Evolutionary conservation across 352 stramenopile genomes (phyloP), one percentile per base, ranked within the genome.

Genomic region (Pythium phragmitis): DNA sequence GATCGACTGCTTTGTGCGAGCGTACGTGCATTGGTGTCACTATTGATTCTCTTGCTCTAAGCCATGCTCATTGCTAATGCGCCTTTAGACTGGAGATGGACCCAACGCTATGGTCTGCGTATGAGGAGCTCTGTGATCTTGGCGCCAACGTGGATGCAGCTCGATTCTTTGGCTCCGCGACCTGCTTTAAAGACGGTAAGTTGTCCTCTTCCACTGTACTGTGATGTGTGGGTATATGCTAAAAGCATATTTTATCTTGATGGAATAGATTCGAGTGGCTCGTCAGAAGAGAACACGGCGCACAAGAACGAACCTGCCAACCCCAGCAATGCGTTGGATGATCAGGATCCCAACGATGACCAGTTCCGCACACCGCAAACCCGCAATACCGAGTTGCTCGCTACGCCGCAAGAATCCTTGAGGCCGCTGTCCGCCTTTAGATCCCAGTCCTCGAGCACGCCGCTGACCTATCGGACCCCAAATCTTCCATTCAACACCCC

Each of bases 121-220:
- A 96, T 68, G 89, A 98, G 60, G 83, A 94, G 37, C 78, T 99
- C 5, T 98, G 92, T 54, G 87, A 98, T 59, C 73, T 99, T 13
- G 96, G 96, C 36, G 86, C 77, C 7, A 80, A 91, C 48, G 34
- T 89, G 12, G 80, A 94, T 8, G 78, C 79, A 1, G 51, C 74
- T 34, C 68, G 57, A 12, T 94, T 94, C 68, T 96, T 94, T 57
- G 75, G 80, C 5, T 8, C 50, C 21, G 52, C 70, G 23, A 87
- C 73, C 33, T 89, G 69, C 19, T 60, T 69, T 21, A 36, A 56
- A 23, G 23, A 60, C 13, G 63, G 63, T 69, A 56, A 2, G 26
- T 19, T 26, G 3, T 23, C 9, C 16, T 28, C 7, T 50, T 9
- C 2, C 13, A 14, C 13, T 21, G 1, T 8, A 46, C 13, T 21